Conservation (phyloP, 306 rosid species). For the Lathyrus aphaca region DNA sequence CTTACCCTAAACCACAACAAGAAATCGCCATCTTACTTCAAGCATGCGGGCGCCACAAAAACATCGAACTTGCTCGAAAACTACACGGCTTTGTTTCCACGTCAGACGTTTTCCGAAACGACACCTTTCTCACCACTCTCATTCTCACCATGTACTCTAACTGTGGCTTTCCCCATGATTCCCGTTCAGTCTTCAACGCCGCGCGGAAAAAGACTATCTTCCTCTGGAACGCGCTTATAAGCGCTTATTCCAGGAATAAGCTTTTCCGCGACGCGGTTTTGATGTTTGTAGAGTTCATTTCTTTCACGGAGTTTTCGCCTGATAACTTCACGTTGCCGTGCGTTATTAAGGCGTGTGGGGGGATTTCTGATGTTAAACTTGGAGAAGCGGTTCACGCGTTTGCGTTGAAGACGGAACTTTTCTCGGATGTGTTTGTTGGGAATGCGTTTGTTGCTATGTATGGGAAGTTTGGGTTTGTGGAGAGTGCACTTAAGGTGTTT, state of each 20-base stretch:
- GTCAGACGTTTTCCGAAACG: conserved; percentile 47
- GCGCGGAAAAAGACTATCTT: conserved; percentile 54
- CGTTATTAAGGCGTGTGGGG: conserved; percentile 66
- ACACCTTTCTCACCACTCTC: conserved; percentile 70
- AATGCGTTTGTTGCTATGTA: conserved; percentile 71
- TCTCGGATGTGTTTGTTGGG: conserved; percentile 67
- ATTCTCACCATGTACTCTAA: conserved; percentile 70
- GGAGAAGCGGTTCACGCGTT: conserved; percentile 67
- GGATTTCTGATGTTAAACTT: conserved; percentile 48
- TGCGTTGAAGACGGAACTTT: conserved; percentile 58
- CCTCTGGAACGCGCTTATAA: conserved; percentile 78
- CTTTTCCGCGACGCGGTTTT: conserved; percentile 54
- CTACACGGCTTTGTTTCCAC: conserved; percentile 53
- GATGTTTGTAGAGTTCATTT: conserved; percentile 53
- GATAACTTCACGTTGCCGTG: conserved; percentile 77
- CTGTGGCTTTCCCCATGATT: conserved; percentile 63
- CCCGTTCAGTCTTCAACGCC: conserved; percentile 57
- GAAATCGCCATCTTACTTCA: conserved; percentile 55
- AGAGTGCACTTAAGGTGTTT: conserved; percentile 60
- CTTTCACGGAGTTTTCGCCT: conserved; percentile 55
- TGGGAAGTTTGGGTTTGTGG: conserved; percentile 60
- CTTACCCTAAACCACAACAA: conserved; percentile 6
- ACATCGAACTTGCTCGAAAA: conserved; percentile 58
- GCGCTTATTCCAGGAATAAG: conserved; percentile 60
- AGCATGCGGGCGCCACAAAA: conserved; percentile 56